A percentile compares a stretch with the other conserved stretches of the same genome.
phyloP scores from a whole-genome alignment of 306 rosid genomes.

The Acacia melanoxylon region DNA sequence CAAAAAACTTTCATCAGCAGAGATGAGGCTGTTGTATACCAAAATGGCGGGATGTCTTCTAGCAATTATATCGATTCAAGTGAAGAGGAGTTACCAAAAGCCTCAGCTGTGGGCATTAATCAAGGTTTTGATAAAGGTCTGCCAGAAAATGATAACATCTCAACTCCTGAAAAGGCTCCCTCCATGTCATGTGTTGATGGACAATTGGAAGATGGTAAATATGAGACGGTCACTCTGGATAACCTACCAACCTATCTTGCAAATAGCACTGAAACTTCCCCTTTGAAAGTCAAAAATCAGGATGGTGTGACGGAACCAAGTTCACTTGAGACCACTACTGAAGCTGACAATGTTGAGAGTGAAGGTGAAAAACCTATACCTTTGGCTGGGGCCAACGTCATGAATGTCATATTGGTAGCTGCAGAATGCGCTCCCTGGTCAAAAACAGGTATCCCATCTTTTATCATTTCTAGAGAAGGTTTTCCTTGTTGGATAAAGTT shows the following conservation, averaged over 20 bases:
- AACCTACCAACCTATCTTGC: constrained; percentile 40
- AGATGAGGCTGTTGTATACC: constrained; percentile 33
- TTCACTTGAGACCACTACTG: constrained; percentile 30
- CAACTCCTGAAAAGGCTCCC: constrained; percentile 33
- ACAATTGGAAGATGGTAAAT: constrained; percentile 29
- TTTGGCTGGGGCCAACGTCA: constrained; percentile 84
- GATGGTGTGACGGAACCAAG: constrained; percentile 30
- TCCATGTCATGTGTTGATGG: constrained; percentile 28
- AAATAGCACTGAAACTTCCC: constrained; percentile 23
- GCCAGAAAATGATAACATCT: constrained; percentile 33
- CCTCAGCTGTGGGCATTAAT: constrained; percentile 29
- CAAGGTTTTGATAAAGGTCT: constrained; percentile 32
- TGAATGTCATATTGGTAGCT: constrained; percentile 83
- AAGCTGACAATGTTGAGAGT: constrained; percentile 22
- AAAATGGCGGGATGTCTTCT: constrained; percentile 37
- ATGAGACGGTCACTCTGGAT: constrained; percentile 34
- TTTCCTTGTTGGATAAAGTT: constrained; percentile 21
- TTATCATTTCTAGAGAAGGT: constrained; percentile 3
- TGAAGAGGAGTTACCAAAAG: constrained; percentile 45
- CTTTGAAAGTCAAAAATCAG: constrained; percentile 31
- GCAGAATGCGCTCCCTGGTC: constrained; percentile 95
- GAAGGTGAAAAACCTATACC: constrained; percentile 60
- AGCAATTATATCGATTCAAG: constrained; percentile 37
- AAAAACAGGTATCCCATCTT: constrained; percentile 69
- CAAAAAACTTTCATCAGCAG: constrained; percentile 27